These are phyloP conservation scores for Sphagnum tenellum DNA, from an alignment of 225 moss, liverwort and hornwort species.

Conservation along the genomic window DNA sequence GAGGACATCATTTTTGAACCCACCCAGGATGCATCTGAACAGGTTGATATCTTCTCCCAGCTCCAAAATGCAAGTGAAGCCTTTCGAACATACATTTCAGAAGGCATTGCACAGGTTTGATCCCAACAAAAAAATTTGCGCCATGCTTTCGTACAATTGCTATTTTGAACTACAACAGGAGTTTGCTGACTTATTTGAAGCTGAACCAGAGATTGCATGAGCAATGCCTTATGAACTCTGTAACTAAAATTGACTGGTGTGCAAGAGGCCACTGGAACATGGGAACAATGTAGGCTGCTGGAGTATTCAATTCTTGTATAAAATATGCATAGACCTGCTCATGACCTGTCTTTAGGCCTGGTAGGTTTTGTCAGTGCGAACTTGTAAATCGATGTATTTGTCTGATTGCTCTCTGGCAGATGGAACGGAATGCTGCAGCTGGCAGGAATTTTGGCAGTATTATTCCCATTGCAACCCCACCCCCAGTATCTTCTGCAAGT, in stretches of 20 bases:
- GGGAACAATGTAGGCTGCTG: no score
- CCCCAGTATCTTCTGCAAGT: conserved; percentile 59
- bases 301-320: no score
- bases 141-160: no score
- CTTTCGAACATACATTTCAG: conserved; percentile 89
- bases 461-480: conserved; percentile 71
- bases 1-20: not conserved
- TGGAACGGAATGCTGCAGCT: conserved; percentile 88
- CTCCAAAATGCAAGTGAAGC: conserved; percentile 98
- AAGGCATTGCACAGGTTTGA: conserved; percentile 76
- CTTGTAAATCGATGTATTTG: not conserved
- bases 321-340: no score
- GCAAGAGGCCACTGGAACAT: no score
- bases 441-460: conserved; percentile 78
- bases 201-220: no score
- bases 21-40: not conserved
- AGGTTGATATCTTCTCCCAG: conserved; percentile 97
- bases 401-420: conserved; percentile 21
- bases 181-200: no score
- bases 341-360: no score
- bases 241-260: no score
- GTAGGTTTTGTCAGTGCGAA: no score
- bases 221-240: no score
- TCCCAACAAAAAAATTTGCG: not conserved
- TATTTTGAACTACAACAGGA: no score